Base-by-base conservation (phyloP, 2,329 filamentous ascomycete genomes). In the Phaeosphaeria sp. region DNA sequence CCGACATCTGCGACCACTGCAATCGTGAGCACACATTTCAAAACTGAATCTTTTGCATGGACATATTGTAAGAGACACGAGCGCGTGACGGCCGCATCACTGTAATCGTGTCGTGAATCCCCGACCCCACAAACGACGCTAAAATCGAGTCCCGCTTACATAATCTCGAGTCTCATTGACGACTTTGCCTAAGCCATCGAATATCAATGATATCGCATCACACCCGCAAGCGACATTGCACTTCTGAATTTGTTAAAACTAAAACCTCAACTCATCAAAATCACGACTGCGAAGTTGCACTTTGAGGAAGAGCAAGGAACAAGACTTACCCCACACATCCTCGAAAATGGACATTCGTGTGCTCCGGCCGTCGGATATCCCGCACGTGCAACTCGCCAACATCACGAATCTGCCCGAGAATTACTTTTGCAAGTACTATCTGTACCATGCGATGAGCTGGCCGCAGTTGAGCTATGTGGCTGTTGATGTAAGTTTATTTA, bases 391-490 rank as follows among this genome's bases (percentile, higher is more conserved):
- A 82, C 93, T 96, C 79, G 94, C 94, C 76, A 98, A 99, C 84
- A 93, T 99, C 77, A 96, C 96, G 78, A 99, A 99, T 83, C 86
- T 99, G 53, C 95, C 95, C 65, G 95, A 99, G 81, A 99, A 99
- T 85, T 99, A 99, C 87, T 98, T 98, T 79, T 91, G 97, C 81
- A 99, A 99, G 86, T 99, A 99, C 86, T 99, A 99, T 83, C 89
- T 99, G 74, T 99, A 99, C 86, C 95, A 99, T 81, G 93, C 94
- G 17, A 88, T 98, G 67, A 96, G 93, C 70, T 99, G 95, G 95
- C 95, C 95, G 46, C 94, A 98, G 81, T 88, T 99, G 65, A 94
- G 90, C 80, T 98, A 93, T 80, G 94, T 99, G 56, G 95, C 95
- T 68, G 93, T 99, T 71, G 94, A 98, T 78, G 81, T 83, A 66